Evolutionary conservation across 2,329 filamentous ascomycete genomes (phyloP).

Genomic region (Scortechinia acanthostroma): DNA sequence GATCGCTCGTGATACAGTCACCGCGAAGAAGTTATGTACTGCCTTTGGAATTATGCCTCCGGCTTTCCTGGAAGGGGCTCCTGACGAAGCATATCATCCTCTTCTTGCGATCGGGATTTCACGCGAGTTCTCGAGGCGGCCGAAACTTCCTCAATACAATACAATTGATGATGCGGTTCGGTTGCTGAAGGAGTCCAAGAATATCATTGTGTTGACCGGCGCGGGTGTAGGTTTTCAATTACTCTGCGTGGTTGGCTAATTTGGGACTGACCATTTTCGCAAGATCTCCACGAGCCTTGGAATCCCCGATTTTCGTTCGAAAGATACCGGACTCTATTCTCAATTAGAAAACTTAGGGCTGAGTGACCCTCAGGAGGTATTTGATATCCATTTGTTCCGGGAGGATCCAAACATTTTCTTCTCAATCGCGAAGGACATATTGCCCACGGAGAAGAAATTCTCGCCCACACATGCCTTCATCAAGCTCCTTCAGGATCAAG

Average conservation of each 20-base stretch:
- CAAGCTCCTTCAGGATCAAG: constrained; percentile 75
- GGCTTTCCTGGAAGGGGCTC: constrained; percentile 61
- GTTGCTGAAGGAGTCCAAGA: constrained; percentile 66
- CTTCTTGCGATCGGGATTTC: constrained; percentile 72
- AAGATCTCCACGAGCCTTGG: constrained; percentile 86
- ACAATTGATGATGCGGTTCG: constrained; percentile 78
- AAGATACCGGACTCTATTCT: constrained; percentile 84
- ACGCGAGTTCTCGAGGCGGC: constrained; percentile 74
- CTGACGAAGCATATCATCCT: constrained; percentile 70
- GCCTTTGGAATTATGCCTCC: constrained; percentile 77
- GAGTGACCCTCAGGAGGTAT: constrained; percentile 83
- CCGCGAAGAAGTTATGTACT: constrained; percentile 76
- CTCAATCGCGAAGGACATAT: constrained; percentile 80
- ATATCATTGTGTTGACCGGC: constrained; percentile 89
- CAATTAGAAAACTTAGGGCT: constrained; percentile 72
- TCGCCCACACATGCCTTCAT: constrained; percentile 95
- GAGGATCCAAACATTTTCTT: constrained; percentile 87
- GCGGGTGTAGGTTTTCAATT: constrained; percentile 45
- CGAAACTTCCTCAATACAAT: constrained; percentile 75
- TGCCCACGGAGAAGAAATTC: constrained; percentile 73
- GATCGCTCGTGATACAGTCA: constrained; percentile 61
- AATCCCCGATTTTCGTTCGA: constrained; percentile 93
- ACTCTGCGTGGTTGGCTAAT: no score
- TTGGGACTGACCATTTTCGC: no score
- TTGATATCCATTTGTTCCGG: constrained; percentile 81